Percentiles rank a stretch among this genome's conserved stretches.
Conservation (phyloP, 2,329 filamentous ascomycete genomes). For the Myriangium duriaei region DNA sequence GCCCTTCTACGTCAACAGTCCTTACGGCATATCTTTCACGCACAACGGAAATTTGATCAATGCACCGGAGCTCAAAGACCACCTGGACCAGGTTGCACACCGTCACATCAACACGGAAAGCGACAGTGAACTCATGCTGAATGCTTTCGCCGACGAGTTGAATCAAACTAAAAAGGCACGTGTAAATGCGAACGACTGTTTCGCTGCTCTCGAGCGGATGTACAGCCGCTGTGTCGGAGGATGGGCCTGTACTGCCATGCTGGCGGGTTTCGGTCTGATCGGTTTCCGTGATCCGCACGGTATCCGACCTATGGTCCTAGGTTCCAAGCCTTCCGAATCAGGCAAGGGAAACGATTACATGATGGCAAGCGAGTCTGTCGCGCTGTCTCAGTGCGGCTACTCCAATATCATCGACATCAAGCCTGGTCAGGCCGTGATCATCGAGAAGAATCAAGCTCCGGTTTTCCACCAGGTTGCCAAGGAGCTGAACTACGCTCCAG, state of each 20-base stretch:
- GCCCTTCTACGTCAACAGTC: conserved; percentile 81
- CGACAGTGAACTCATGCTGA: conserved; percentile 78
- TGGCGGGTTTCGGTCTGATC: conserved; percentile 68
- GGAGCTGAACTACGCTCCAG: conserved; percentile 60
- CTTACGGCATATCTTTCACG: conserved; percentile 68
- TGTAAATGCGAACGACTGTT: conserved; percentile 67
- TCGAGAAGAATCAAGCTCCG: conserved; percentile 62
- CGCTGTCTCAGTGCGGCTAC: conserved; percentile 71
- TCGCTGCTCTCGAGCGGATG: conserved; percentile 57
- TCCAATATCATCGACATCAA: conserved; percentile 61
- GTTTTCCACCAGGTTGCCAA: conserved; percentile 63
- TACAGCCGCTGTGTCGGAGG: conserved; percentile 62
- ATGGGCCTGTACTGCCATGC: conserved; percentile 71
- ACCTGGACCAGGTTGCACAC: conserved; percentile 65
- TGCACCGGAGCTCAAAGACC: conserved; percentile 53
- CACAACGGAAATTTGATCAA: conserved; percentile 90
- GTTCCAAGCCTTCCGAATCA: conserved; percentile 56
- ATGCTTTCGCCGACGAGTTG: conserved; percentile 73
- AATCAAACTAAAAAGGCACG: conserved; percentile 70
- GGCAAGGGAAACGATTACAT: conserved; percentile 65
- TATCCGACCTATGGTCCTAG: conserved; percentile 71
- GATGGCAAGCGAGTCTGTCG: conserved; percentile 81
- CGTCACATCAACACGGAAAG: conserved; percentile 85
- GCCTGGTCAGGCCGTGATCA: conserved; percentile 75
- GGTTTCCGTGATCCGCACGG: conserved; percentile 70